These are phyloP conservation scores for Sphagnum magellanicum DNA, from an alignment of 228 moss, liverwort and hornwort genomes.

Conservation along the genomic window DNA sequence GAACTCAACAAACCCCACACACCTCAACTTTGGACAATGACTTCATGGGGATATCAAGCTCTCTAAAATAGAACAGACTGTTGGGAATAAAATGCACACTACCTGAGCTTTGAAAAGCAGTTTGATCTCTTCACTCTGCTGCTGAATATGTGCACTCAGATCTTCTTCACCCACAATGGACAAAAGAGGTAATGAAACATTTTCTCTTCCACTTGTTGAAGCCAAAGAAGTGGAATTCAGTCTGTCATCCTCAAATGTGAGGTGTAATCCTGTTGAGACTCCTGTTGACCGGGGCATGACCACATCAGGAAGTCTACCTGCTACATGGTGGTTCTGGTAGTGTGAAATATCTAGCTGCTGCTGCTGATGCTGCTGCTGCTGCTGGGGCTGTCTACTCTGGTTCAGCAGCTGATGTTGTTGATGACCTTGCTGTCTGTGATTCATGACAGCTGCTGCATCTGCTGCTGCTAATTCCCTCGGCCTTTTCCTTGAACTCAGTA, in stretches of 20 bases:
- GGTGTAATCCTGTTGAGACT: slow-evolving; percentile 76
- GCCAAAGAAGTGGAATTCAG: slow-evolving; percentile 71
- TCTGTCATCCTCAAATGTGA: slow-evolving; percentile 77
- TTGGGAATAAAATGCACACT: not conserved
- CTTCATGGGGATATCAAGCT: no score
- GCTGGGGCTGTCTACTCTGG: slow-evolving; percentile 2
- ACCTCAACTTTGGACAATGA: no score
- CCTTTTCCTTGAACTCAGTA: slow-evolving; percentile 58
- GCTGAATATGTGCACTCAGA: slow-evolving; percentile 55
- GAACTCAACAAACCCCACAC: no score
- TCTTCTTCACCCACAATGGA: slow-evolving; percentile 50
- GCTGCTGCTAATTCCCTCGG: slow-evolving; percentile 25
- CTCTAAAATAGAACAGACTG: no score
- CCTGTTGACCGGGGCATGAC: slow-evolving; percentile 68
- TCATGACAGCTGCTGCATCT: slow-evolving; percentile 43
- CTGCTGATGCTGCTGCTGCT: no score
- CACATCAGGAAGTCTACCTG: slow-evolving; percentile 55
- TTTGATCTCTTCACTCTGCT: slow-evolving; percentile 82
- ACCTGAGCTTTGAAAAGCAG: slow-evolving; percentile 84
- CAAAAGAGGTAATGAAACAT: slow-evolving; percentile 39
- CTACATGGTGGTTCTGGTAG: slow-evolving; percentile 48
- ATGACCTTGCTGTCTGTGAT: slow-evolving; percentile 41
- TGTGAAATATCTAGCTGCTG: no score
- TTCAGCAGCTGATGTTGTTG: slow-evolving; percentile 25
- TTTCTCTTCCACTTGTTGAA: slow-evolving; percentile 76